phyloP scores from a whole-genome alignment of 1,284 basidiomycete genomes.

The Ustilago loliicola region DNA sequence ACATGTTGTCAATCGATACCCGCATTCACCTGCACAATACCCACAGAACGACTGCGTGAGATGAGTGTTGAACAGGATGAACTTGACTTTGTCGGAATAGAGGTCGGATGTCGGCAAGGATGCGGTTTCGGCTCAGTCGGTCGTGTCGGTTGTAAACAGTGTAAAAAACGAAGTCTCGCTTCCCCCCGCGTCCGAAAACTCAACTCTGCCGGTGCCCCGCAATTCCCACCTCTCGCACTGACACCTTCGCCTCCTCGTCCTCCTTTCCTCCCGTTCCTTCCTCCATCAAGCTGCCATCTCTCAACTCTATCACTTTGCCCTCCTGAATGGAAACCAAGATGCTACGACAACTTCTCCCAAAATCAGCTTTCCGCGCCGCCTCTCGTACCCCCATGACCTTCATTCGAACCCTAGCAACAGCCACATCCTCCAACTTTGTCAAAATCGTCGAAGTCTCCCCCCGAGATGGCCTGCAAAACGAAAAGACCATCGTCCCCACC shows the following conservation, averaged over 20 bases:
- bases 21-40: constrained; percentile 7
- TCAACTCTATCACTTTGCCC: background rate
- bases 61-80: background rate
- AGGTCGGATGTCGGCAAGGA: background rate
- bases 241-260: background rate
- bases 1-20: constrained; percentile 13
- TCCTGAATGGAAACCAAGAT: too few species aligned
- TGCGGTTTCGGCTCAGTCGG: constrained; percentile 33
- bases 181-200: background rate
- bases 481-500: constrained; percentile 80
- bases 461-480: constrained; percentile 93
- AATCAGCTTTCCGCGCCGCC: background rate
- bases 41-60: background rate
- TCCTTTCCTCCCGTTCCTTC: background rate
- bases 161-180: constrained; percentile 15
- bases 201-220: constrained; percentile 17
- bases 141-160: constrained; percentile 15
- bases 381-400: background rate
- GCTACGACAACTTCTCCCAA: constrained; percentile 19
- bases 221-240: background rate
- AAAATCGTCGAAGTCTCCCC: constrained; percentile 91
- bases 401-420: constrained; percentile 28
- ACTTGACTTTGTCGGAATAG: background rate
- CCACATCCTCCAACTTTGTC: constrained; percentile 34
- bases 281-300: background rate